Base-by-base conservation (phyloP, 441 rosid species). In the Dalechampia spathulata region DNA sequence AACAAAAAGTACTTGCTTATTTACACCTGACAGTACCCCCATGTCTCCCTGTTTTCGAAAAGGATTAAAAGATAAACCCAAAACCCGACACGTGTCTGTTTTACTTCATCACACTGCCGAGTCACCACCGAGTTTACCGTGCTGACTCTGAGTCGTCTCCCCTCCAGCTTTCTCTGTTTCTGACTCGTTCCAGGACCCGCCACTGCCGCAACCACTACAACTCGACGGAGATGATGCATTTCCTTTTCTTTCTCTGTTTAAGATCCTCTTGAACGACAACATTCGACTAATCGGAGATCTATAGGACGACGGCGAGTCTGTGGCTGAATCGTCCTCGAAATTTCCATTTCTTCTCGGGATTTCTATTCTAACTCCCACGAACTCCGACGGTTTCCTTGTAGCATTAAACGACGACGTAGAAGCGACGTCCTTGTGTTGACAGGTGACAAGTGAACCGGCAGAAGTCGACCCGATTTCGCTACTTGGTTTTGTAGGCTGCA, bases 221-320 rank as follows among this genome's bases (percentile, higher is more conserved):
- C 65, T 74, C 55, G 73, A 47, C 0, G 66, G 21, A 2, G 87
- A 78, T 14, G 81, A 72, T 36, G 61, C 37, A 8, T 37, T 68
- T 7, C 61, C 72, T 44, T 82, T 74, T 25, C 78, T 57, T 0
- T 90, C 97, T 63, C 92, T 64, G 52, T 82, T 83, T 26, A 91
- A 40, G 50, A 91, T 83, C 72, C 87, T 74, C 68, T 23, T 83
- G 22, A 87, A 78, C 9, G 98, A 87, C 55, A 87, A 36, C 84
- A 87, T 78, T 19, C 95, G 80, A 61, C 81, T 71, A 81, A 83
- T 68, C 19, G 96, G 94, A 41, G 97, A 90, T 49, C 78, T 72
- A 28, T 67, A 38, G 15, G 42, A 84, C 48, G 78, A 63, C 41
- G 77, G 66, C 19, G 80, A 74, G 19, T 70, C 78, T 1, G 51